Percentiles rank a stretch among this genome's conserved stretches.
These are phyloP conservation scores for Moesziomyces sp. DNA, from an alignment of 1,284 basidiomycete genomes.

Conservation along the genomic window DNA sequence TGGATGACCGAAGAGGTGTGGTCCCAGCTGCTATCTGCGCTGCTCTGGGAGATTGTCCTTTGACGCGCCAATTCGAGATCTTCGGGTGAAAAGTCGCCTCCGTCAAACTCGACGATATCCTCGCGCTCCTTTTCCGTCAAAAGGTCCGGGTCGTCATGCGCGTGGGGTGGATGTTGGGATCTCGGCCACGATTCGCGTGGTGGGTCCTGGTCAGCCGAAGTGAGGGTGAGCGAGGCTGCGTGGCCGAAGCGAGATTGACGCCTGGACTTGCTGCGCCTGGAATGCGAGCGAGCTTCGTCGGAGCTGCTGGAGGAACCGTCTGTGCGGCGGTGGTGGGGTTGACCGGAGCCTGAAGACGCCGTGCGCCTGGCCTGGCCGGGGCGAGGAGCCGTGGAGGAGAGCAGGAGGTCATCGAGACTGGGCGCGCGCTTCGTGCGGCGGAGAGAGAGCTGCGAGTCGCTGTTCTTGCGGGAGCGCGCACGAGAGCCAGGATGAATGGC, in stretches of 20 bases:
- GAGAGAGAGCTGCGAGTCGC: constrained; percentile 17
- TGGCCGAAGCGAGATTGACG: constrained; percentile 20
- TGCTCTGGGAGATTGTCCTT: constrained; percentile 33
- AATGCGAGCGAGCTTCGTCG: constrained; percentile 13
- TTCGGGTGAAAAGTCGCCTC: constrained; percentile 43
- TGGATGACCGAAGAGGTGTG: constrained; percentile 24
- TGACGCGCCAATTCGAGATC: constrained; percentile 19
- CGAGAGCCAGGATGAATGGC: constrained; percentile 36
- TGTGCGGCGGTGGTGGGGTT: not conserved
- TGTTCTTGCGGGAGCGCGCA: constrained; percentile 26
- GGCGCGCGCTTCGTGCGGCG: constrained; percentile 23
- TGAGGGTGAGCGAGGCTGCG: constrained; percentile 11
- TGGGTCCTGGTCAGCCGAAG: constrained; percentile 4
- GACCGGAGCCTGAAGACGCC: constrained; percentile 18
- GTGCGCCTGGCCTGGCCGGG: constrained; percentile 11
- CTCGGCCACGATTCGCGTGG: constrained; percentile 3
- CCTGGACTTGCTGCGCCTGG: constrained; percentile 16
- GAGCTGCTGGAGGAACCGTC: constrained; percentile 17
- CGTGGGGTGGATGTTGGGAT: constrained; percentile 2
- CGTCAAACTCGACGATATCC: constrained; percentile 47
- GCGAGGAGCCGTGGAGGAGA: constrained; percentile 26
- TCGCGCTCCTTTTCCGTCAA: constrained; percentile 50
- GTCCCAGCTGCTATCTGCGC: constrained; percentile 35
- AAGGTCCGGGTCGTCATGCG: constrained; percentile 32
- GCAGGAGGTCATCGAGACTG: constrained; percentile 36